Conservation (phyloP, 345 rosid species). For the Gossypium anomalum region DNA sequence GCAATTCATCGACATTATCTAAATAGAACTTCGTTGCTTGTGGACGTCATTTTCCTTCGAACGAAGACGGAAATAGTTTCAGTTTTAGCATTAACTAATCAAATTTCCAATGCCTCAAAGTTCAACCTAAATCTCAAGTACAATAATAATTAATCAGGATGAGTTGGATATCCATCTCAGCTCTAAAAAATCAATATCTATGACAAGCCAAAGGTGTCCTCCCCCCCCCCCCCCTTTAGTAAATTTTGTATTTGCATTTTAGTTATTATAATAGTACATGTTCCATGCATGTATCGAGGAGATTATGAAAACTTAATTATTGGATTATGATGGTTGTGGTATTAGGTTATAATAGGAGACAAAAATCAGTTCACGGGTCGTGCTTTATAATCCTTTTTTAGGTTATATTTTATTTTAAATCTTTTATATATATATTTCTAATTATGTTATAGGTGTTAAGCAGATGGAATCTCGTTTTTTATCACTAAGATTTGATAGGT, state of each 20-base stretch:
- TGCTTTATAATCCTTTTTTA: background rate
- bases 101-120: background rate
- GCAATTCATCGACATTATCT: background rate
- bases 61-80: no score
- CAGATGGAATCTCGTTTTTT: background rate
- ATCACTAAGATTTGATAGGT: background rate
- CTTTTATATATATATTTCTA: background rate
- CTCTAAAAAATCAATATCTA: background rate
- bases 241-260: background rate
- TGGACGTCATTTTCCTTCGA: background rate
- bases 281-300: background rate
- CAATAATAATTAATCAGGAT: background rate
- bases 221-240: background rate
- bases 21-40: background rate
- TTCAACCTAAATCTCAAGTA: background rate
- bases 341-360: background rate
- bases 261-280: background rate
- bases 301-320: background rate
- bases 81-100: background rate
- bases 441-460: background rate
- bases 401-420: background rate
- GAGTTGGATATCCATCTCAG: background rate
- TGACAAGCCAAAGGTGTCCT: background rate
- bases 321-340: background rate
- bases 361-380: constrained; percentile 12